Conservation (phyloP, 257 asterid genomes). For the Solanum sparsipilum region DNA sequence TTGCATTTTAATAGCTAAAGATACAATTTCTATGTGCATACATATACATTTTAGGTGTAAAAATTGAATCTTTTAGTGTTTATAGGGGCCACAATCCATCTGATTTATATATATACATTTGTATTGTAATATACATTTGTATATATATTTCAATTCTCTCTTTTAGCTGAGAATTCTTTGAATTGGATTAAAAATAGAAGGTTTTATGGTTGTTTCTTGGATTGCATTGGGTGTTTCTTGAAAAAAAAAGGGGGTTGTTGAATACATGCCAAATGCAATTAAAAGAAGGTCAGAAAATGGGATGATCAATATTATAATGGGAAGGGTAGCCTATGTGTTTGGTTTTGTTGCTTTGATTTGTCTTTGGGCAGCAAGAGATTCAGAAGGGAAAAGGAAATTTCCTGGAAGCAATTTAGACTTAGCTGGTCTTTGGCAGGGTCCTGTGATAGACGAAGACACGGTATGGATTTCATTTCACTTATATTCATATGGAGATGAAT, state of each 20-base stretch:
- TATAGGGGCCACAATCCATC: constrained; percentile 6
- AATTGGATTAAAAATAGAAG: not conserved
- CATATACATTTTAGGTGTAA: not conserved
- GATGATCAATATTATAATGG: constrained; percentile 24
- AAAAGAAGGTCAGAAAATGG: constrained; percentile 14
- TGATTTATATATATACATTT: not conserved
- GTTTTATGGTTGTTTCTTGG: not conserved
- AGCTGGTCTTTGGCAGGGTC: constrained; percentile 11
- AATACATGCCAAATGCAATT: constrained; percentile 26
- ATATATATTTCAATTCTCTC: not conserved
- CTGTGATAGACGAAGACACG: constrained; percentile 16
- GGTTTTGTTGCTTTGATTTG: constrained; percentile 45
- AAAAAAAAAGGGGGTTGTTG: not conserved
- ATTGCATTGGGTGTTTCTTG: not conserved
- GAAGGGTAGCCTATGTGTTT: constrained; percentile 24
- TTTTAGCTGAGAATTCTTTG: constrained; percentile 1
- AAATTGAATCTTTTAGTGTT: constrained; percentile 7
- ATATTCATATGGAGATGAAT: not conserved
- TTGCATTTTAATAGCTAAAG: not conserved
- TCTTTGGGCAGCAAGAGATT: constrained; percentile 34
- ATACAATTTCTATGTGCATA: not conserved
- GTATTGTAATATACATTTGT: not conserved
- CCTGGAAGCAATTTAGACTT: constrained; percentile 15
- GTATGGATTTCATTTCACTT: constrained; percentile 14
- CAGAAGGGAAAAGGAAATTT: constrained; percentile 46